Evolutionary conservation across 2,329 filamentous ascomycete genomes (phyloP).

Genomic region (Ascocoryne sarcoides): DNA sequence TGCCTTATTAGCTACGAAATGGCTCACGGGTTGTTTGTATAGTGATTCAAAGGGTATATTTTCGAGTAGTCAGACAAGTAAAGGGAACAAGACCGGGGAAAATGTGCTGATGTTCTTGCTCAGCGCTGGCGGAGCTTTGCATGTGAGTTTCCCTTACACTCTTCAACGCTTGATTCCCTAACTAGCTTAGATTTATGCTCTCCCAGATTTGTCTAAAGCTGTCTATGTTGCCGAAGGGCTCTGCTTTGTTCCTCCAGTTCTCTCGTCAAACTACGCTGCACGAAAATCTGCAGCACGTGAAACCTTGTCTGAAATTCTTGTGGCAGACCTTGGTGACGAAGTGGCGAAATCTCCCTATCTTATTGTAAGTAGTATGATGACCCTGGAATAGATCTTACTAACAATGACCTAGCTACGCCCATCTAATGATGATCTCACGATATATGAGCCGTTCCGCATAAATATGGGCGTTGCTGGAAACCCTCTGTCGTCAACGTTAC

Average conservation of each 20-base stretch:
- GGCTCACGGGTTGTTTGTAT: constrained; percentile 79
- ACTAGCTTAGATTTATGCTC: constrained; percentile 55
- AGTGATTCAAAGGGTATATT: constrained; percentile 54
- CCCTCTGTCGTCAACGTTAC: constrained; percentile 39
- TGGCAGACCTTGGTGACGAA: constrained; percentile 76
- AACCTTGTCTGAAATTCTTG: constrained; percentile 66
- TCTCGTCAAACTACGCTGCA: constrained; percentile 62
- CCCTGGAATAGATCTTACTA: constrained; percentile 2
- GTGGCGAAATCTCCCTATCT: constrained; percentile 66
- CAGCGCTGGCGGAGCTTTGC: constrained; percentile 62
- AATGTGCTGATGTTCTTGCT: constrained; percentile 69
- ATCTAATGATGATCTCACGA: constrained; percentile 68
- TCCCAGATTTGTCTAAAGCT: constrained; percentile 63
- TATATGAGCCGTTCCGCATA: constrained; percentile 73
- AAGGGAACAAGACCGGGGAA: constrained; percentile 32
- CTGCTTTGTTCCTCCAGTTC: constrained; percentile 64
- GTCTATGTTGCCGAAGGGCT: constrained; percentile 70
- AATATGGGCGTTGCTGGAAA: constrained; percentile 19
- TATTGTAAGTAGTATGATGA: constrained; percentile 48
- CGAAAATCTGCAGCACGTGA: constrained; percentile 67
- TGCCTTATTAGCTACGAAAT: constrained; percentile 53
- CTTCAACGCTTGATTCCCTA: constrained; percentile 3
- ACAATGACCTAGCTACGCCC: constrained; percentile 55
- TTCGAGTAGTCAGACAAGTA: constrained; percentile 33
- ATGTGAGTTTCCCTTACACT: constrained; percentile 44